A percentile compares a stretch with the other conserved stretches of the same genome.
Conservation (phyloP, 345 rosid species). For the Syzygium aqueum region DNA sequence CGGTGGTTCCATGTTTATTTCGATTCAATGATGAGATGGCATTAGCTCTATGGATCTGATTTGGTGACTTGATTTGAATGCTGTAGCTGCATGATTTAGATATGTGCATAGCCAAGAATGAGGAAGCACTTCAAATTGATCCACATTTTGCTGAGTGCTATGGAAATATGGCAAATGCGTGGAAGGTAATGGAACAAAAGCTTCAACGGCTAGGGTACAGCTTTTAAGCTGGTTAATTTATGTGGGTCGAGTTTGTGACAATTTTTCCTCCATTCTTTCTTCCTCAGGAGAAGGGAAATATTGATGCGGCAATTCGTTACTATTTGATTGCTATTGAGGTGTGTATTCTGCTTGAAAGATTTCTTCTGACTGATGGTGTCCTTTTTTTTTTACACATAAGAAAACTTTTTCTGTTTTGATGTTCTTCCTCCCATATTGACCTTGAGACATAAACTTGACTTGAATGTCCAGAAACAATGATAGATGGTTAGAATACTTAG, state of each 20-base stretch:
- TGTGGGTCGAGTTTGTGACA: background rate
- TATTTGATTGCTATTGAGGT: constrained; percentile 97
- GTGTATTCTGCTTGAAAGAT: constrained; percentile 5
- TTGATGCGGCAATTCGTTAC: constrained; percentile 83
- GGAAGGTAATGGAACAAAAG: constrained; percentile 54
- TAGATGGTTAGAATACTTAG: background rate
- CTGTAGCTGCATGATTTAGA: constrained; percentile 87
- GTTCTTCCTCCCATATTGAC: background rate
- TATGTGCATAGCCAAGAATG: constrained; percentile 89
- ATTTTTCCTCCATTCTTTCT: background rate
- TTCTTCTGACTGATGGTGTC: background rate
- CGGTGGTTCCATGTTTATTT: background rate
- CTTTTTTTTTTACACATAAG: background rate
- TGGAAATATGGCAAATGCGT: constrained; percentile 99
- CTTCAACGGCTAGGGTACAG: background rate
- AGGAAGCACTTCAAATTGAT: constrained; percentile 89
- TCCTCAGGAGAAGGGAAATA: constrained; percentile 88
- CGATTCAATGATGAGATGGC: background rate
- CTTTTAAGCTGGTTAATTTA: background rate
- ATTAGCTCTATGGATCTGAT: background rate
- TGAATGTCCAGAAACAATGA: background rate
- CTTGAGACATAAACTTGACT: background rate
- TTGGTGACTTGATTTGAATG: background rate
- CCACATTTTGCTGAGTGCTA: constrained; percentile 98
- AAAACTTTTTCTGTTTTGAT: background rate